Evolutionary conservation across 2,329 filamentous ascomycete genomes (phyloP), one percentile per base, ranked within the genome.

Genomic region (Emergomyces orientalis): DNA sequence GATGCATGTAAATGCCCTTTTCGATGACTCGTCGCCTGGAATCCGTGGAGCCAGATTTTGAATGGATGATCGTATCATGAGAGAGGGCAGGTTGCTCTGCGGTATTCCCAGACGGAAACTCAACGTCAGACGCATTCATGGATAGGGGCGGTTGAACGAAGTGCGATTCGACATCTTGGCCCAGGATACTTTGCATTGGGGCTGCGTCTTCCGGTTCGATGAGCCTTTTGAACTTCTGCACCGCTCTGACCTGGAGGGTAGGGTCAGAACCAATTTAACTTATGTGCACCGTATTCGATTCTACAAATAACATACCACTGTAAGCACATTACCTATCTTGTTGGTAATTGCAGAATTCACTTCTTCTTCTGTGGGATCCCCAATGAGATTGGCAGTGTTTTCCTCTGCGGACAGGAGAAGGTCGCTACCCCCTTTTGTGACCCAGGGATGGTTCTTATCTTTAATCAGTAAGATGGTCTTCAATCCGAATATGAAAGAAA

Each of bases 321-420:
- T 90, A 63, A 97, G 80, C 1, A 97, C 81, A 71, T 94, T 88
- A 64, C 87, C 87, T 83, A 97, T 91, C 71, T 91, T 95, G 30
- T 85, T 85, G 2, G 94, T 97, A 67, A 97, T 95, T 17, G 94
- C 94, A 66, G 88, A 86, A 69, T 91, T 91, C 71, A 97, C 84
- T 76, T 99, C 94, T 62, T 92, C 86, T 68, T 94, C 89, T 63
- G 93, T 97, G 0, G 93, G 93, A 5, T 87, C 84, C 65, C 91
- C 90, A 39, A 97, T 81, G 19, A 91, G 79, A 66, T 91, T 83
- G 13, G 88, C 84, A 52, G 90, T 95, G 69, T 99, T 99, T 71
- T 97, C 92, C 66, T 91, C 88, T 54, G 85, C 83, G 8, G 90
- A 85, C 14, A 97, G 81, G 17, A 99, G 79, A 65, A 85, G 85